A percentile compares a stretch with the other conserved stretches of the same genome.
These are phyloP conservation scores for Iberis amara DNA, from an alignment of 441 rosid genomes.

Conservation along the genomic window DNA sequence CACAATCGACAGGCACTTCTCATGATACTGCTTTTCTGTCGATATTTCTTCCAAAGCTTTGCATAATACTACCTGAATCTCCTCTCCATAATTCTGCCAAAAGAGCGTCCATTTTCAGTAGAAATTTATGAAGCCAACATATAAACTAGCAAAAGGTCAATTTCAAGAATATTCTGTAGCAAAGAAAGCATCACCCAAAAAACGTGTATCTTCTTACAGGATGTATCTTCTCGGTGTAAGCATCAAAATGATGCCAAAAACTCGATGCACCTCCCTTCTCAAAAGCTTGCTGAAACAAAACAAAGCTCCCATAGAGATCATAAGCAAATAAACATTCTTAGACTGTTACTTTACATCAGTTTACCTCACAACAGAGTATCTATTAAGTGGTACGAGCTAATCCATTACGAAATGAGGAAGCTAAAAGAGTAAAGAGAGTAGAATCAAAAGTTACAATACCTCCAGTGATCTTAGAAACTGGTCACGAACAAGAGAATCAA, in stretches of 20 bases:
- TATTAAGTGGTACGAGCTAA: not conserved
- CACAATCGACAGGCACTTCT: slow-evolving; percentile 59
- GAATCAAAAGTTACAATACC: slow-evolving; percentile 28
- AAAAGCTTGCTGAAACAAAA: slow-evolving; percentile 51
- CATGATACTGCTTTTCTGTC: slow-evolving; percentile 52
- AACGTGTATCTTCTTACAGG: slow-evolving; percentile 33
- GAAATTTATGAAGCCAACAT: slow-evolving; percentile 1
- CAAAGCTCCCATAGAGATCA: slow-evolving; percentile 1
- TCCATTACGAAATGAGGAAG: not conserved
- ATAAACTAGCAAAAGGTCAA: not conserved
- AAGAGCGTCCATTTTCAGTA: slow-evolving; percentile 1
- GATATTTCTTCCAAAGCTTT: slow-evolving; percentile 67
- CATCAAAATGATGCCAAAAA: slow-evolving; percentile 78
- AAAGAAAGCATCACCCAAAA: not conserved
- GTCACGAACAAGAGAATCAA: slow-evolving; percentile 60
- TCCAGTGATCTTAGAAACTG: slow-evolving; percentile 67
- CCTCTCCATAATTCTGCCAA: slow-evolving; percentile 43
- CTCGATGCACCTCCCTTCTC: slow-evolving; percentile 48
- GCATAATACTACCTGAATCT: slow-evolving; percentile 54
- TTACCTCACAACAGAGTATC: not conserved
- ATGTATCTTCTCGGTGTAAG: slow-evolving; percentile 34
- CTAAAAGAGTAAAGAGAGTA: not conserved
- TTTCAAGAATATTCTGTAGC: slow-evolving; percentile 1
- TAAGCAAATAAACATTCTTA: slow-evolving; percentile 6
- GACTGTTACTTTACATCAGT: not conserved